phyloP scores from a whole-genome alignment of 2,329 filamentous ascomycete genomes.

The Xylariaceae sp. region DNA sequence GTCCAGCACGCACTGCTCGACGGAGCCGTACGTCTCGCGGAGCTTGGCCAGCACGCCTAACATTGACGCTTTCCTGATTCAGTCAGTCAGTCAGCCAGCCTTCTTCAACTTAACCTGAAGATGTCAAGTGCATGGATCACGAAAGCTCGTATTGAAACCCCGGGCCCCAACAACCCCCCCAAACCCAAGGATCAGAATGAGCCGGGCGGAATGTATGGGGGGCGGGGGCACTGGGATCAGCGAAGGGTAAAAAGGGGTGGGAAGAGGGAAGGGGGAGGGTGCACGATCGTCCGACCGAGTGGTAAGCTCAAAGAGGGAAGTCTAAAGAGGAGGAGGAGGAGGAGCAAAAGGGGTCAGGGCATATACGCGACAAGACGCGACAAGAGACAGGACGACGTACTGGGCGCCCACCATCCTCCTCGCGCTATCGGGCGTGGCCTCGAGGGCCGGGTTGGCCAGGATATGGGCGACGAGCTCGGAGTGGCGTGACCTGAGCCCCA shows the following conservation, averaged over 20 bases:
- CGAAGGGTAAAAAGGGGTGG: no score
- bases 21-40: constrained; percentile 61
- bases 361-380: no score
- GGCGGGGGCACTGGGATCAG: no score
- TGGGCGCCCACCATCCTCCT: constrained; percentile 49
- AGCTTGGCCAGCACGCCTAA: constrained; percentile 56
- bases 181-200: no score
- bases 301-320: not conserved
- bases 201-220: no score
- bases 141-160: no score
- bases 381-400: constrained; percentile 33
- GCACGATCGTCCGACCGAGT: no score
- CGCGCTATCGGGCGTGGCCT: constrained; percentile 48
- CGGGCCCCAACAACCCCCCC: no score
- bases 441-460: constrained; percentile 52
- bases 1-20: constrained; percentile 63
- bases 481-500: constrained; percentile 48
- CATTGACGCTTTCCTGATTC: constrained; percentile 50
- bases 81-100: constrained; percentile 24
- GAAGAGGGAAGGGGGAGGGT: no score
- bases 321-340: constrained; percentile 3
- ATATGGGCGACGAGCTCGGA: constrained; percentile 47
- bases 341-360: not conserved
- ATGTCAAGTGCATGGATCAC: constrained; percentile 48
- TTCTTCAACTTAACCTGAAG: not conserved